These are phyloP conservation scores for Kuraishia borneana DNA, from an alignment of 805 yeast genomes.

Conservation along the genomic window DNA sequence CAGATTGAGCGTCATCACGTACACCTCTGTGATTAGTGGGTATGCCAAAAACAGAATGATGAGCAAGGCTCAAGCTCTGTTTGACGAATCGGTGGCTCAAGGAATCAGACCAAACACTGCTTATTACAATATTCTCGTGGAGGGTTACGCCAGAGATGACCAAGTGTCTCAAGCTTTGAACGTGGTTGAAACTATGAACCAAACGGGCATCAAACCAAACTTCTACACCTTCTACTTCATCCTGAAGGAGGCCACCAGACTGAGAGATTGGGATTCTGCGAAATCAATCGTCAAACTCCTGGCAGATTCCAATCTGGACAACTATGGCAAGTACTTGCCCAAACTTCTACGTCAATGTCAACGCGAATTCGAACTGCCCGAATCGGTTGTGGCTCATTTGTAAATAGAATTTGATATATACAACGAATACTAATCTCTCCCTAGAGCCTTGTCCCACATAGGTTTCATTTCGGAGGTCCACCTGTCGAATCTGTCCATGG, in stretches of 20 bases:
- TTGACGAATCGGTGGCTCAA: constrained; percentile 20
- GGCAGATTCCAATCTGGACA: constrained; percentile 14
- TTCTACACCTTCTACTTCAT: constrained; percentile 37
- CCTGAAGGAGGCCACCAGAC: constrained; percentile 24
- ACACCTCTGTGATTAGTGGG: constrained; percentile 34
- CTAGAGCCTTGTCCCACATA: constrained; percentile 62
- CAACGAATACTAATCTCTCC: constrained; percentile 15
- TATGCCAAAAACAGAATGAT: constrained; percentile 33
- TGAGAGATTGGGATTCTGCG: constrained; percentile 19
- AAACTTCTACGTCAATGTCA: constrained; percentile 14
- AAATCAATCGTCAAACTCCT: constrained; percentile 28
- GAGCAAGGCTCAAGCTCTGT: constrained; percentile 28
- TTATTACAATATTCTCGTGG: constrained; percentile 34
- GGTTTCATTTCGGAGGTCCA: constrained; percentile 47
- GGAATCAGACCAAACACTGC: constrained; percentile 24
- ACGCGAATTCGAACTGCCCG: constrained; percentile 9
- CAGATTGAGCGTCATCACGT: constrained; percentile 22
- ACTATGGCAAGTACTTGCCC: constrained; percentile 30
- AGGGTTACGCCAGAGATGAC: constrained; percentile 32
- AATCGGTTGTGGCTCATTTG: constrained; percentile 3
- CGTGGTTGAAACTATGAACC: constrained; percentile 25
- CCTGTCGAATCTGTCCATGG: constrained; percentile 54
- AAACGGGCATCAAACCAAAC: constrained; percentile 25
- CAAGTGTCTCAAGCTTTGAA: constrained; percentile 24
- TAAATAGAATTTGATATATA: not conserved